Conservation (phyloP, 2,329 filamentous ascomycete species). For the Pseudogymnoascus sp. region DNA sequence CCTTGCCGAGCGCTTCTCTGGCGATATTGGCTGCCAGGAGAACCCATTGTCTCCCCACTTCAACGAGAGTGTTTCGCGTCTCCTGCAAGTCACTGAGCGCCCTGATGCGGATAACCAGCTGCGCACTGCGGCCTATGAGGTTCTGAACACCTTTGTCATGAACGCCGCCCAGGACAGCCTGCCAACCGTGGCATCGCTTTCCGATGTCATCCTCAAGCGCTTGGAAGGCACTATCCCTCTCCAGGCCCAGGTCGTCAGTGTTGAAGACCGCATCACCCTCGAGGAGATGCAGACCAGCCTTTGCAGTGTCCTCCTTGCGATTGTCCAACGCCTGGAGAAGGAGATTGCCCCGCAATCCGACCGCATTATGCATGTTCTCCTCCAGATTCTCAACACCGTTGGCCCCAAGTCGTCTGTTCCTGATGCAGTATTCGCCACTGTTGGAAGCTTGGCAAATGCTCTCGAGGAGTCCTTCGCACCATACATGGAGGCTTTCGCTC, state of each 20-base stretch:
- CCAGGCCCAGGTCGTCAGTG: slow-evolving; percentile 88
- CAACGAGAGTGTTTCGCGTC: slow-evolving; percentile 77
- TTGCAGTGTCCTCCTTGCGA: slow-evolving; percentile 81
- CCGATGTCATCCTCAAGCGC: slow-evolving; percentile 81
- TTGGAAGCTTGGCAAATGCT: slow-evolving; percentile 84
- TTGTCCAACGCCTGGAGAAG: slow-evolving; percentile 82
- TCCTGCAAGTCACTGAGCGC: slow-evolving; percentile 78
- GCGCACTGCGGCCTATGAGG: slow-evolving; percentile 92
- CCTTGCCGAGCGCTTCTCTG: slow-evolving; percentile 87
- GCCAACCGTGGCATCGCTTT: slow-evolving; percentile 68
- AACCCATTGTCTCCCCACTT: slow-evolving; percentile 90
- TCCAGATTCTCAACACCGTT: slow-evolving; percentile 70
- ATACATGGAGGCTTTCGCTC: slow-evolving; percentile 94
- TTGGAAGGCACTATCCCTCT: slow-evolving; percentile 83
- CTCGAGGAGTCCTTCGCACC: slow-evolving; percentile 89
- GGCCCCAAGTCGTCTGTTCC: slow-evolving; percentile 87
- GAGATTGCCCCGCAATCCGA: slow-evolving; percentile 87
- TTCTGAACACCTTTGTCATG: slow-evolving; percentile 87
- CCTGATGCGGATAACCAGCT: slow-evolving; percentile 78
- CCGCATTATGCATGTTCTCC: slow-evolving; percentile 82
- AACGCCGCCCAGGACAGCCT: slow-evolving; percentile 85
- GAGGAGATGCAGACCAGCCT: slow-evolving; percentile 98
- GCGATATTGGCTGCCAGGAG: slow-evolving; percentile 64
- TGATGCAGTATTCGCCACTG: slow-evolving; percentile 84
- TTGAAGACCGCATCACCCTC: slow-evolving; percentile 90